A percentile compares a stretch with the other conserved stretches of the same genome.
phyloP scores from a whole-genome alignment of 2,329 filamentous ascomycete species.

The Colletotrichum tamarilloi region DNA sequence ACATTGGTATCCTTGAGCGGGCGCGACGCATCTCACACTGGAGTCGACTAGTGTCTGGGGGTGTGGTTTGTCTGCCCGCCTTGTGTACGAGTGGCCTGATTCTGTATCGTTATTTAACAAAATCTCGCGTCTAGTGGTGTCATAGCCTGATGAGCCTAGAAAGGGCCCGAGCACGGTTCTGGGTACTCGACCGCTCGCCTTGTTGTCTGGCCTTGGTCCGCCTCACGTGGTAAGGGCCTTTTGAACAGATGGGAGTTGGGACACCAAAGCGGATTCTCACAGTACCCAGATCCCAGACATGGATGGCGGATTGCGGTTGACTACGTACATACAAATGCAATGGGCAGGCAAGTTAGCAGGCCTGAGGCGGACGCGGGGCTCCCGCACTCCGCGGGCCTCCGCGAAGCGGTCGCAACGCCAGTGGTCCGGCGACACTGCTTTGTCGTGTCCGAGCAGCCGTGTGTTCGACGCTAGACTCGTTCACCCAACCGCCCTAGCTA shows the following conservation, averaged over 20 bases:
- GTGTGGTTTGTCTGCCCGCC: neutral
- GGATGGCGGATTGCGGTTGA: neutral
- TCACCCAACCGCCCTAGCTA: neutral
- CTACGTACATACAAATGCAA: too few species aligned
- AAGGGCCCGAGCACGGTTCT: slow-evolving; percentile 6
- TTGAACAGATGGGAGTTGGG: neutral
- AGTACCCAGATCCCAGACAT: neutral
- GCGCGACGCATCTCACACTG: neutral
- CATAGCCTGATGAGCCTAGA: neutral
- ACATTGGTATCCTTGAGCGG: neutral
- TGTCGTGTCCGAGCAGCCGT: neutral
- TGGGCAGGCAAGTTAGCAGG: neutral
- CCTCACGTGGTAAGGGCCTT: slow-evolving; percentile 28
- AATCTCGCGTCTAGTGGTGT: neutral
- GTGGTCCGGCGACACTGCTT: neutral
- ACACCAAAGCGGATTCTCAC: neutral
- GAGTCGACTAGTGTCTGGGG: slow-evolving; percentile 10
- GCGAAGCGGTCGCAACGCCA: slow-evolving; percentile 11
- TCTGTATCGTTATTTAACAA: neutral
- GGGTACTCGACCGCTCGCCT: slow-evolving; percentile 3
- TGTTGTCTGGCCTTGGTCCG: slow-evolving; percentile 18
- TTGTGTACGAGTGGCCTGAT: slow-evolving; percentile 19
- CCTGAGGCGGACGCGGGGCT: neutral
- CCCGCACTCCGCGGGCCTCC: slow-evolving; percentile 28
- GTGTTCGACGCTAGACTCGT: neutral